These are phyloP conservation scores for Apiotrichum akiyoshidainum DNA, from an alignment of 1,284 basidiomycete genomes.

Conservation along the genomic window DNA sequence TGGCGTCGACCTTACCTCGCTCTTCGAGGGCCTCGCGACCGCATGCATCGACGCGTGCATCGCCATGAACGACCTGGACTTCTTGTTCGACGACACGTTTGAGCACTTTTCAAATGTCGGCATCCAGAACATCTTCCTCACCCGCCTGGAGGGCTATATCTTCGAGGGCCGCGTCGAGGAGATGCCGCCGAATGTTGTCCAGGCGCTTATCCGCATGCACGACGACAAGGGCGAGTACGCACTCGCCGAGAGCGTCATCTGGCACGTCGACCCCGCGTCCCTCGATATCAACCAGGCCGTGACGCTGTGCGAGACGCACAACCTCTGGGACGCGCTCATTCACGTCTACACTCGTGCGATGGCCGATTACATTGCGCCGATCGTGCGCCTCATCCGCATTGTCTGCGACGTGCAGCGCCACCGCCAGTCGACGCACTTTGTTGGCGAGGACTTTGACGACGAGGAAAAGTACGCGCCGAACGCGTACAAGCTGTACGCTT, in stretches of 20 bases:
- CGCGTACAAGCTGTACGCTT: conserved; percentile 90
- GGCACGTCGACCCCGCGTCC: conserved; percentile 88
- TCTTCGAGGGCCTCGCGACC: conserved; percentile 84
- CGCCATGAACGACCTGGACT: conserved; percentile 72
- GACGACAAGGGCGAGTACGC: conserved; percentile 69
- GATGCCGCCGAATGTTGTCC: conserved; percentile 81
- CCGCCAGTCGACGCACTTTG: conserved; percentile 26
- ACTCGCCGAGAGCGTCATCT: conserved; percentile 82
- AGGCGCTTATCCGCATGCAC: conserved; percentile 76
- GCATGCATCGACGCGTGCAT: conserved; percentile 79
- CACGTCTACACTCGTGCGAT: conserved; percentile 89
- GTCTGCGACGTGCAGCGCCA: conserved; percentile 65
- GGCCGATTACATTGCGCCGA: conserved; percentile 81
- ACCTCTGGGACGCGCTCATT: conserved; percentile 88
- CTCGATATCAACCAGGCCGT: conserved; percentile 94
- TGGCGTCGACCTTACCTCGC: conserved; percentile 82
- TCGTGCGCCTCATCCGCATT: conserved; percentile 77
- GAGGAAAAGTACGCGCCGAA: conserved; percentile 64
- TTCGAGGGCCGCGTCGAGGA: conserved; percentile 68
- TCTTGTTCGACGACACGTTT: conserved; percentile 89
- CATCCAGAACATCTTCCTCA: conserved; percentile 83
- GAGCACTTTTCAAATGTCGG: conserved; percentile 81
- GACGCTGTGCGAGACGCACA: conserved; percentile 72
- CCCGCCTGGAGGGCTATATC: conserved; percentile 78
- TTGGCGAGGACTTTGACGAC: conserved; percentile 42